phyloP scores from a whole-genome alignment of 2,329 filamentous ascomycete species.

The Diaporthe citrichinensis region DNA sequence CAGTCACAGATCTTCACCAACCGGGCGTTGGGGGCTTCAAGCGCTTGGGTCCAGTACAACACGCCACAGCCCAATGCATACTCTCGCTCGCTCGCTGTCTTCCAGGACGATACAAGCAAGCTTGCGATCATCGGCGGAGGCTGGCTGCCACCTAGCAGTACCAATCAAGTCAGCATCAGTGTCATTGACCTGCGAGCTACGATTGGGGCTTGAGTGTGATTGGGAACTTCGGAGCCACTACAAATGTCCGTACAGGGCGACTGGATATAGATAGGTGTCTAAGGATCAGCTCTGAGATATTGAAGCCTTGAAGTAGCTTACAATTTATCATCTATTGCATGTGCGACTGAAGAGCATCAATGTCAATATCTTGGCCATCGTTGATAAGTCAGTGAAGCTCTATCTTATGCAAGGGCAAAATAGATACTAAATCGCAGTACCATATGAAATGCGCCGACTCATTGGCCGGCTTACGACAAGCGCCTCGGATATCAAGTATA shows the following conservation, averaged over 20 bases:
- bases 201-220: background rate
- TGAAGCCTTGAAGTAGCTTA: no score
- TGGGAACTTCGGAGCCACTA: background rate
- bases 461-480: background rate
- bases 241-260: no score
- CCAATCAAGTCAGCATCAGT: conserved; percentile 54
- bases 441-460: background rate
- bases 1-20: conserved; percentile 59
- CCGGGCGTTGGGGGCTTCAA: conserved; percentile 54
- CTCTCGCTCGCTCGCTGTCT: conserved; percentile 53
- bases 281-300: no score
- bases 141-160: conserved; percentile 60
- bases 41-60: conserved; percentile 54
- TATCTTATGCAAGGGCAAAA: background rate
- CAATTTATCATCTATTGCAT: no score
- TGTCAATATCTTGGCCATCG: background rate
- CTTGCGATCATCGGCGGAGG: conserved; percentile 61
- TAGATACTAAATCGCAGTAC: background rate
- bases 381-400: background rate
- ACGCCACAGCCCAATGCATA: conserved; percentile 55
- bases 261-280: background rate
- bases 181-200: conserved; percentile 1
- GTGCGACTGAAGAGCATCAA: no score
- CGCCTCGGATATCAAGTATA: background rate
- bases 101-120: conserved; percentile 52